Conservation (phyloP, 2,329 filamentous ascomycete genomes). For the Venturia oleaginea region DNA sequence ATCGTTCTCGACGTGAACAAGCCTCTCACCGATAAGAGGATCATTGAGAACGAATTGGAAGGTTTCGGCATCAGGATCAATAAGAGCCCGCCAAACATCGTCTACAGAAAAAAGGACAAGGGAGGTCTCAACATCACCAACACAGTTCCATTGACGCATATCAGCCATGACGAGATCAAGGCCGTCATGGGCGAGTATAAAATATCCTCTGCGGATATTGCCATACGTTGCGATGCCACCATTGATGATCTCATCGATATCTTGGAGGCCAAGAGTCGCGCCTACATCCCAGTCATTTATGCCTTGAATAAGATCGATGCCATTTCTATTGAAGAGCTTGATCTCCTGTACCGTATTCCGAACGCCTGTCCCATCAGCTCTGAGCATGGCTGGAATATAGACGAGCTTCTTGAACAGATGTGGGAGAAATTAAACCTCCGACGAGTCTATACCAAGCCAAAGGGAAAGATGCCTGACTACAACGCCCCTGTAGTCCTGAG, state of each 20-base stretch:
- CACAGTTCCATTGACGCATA: constrained; percentile 84
- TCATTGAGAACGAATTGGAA: constrained; percentile 92
- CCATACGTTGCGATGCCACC: constrained; percentile 94
- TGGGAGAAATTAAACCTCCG: constrained; percentile 93
- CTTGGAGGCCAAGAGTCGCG: constrained; percentile 85
- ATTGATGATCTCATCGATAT: constrained; percentile 96
- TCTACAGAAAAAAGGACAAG: constrained; percentile 99
- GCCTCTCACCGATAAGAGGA: constrained; percentile 87
- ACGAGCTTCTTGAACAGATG: constrained; percentile 95
- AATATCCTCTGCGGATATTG: constrained; percentile 93
- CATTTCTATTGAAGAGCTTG: constrained; percentile 94
- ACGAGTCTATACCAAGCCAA: constrained; percentile 95
- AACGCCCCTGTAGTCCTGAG: constrained; percentile 81
- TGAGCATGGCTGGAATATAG: constrained; percentile 91
- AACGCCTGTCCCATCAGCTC: constrained; percentile 96
- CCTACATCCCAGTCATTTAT: constrained; percentile 98
- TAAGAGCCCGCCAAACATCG: constrained; percentile 93
- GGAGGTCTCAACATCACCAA: constrained; percentile 94
- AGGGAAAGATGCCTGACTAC: constrained; percentile 91
- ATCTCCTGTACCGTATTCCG: constrained; percentile 91
- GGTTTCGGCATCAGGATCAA: constrained; percentile 98
- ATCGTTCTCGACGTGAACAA: constrained; percentile 99
- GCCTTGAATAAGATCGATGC: constrained; percentile 98
- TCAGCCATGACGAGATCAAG: constrained; percentile 93
- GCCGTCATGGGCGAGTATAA: constrained; percentile 96